Evolutionary conservation across 176 grass and related monocot genomes (phyloP).

Genomic region (Musa schizocarpa): DNA sequence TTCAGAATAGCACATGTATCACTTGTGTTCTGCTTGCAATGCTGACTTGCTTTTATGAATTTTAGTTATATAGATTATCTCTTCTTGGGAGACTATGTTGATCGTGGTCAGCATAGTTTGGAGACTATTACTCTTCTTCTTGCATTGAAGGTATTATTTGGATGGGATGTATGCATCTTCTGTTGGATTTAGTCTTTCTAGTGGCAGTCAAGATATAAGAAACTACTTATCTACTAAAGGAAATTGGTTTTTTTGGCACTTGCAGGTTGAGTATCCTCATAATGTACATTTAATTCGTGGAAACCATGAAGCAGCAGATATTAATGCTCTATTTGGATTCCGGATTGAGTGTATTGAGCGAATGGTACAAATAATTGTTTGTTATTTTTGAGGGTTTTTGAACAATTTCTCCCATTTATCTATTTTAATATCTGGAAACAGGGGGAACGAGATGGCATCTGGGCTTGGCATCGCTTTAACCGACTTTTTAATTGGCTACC

Average conservation of each 20-base stretch:
- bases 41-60: background rate
- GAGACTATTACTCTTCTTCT: slow-evolving; percentile 97
- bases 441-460: slow-evolving; percentile 95
- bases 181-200: background rate
- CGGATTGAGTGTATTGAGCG: slow-evolving; percentile 95
- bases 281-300: slow-evolving; percentile 96
- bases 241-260: background rate
- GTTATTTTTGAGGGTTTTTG: background rate
- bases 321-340: slow-evolving; percentile 97
- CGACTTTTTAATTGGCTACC: slow-evolving; percentile 96
- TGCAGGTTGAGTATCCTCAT: slow-evolving; percentile 88
- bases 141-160: slow-evolving; percentile 70
- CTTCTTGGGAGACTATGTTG: slow-evolving; percentile 97
- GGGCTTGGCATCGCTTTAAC: slow-evolving; percentile 90
- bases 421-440: slow-evolving; percentile 26
- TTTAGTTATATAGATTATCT: slow-evolving; percentile 94
- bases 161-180: background rate
- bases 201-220: background rate
- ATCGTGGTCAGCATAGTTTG: slow-evolving; percentile 98
- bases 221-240: slow-evolving; percentile 7
- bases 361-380: slow-evolving; percentile 48
- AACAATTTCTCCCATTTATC: slow-evolving; percentile 7
- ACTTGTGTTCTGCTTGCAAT: background rate
- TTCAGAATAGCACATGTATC: background rate
- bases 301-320: slow-evolving; percentile 97